These are phyloP conservation scores for Metschnikowia arizonensis DNA, from an alignment of 805 yeast species.

Conservation along the genomic window DNA sequence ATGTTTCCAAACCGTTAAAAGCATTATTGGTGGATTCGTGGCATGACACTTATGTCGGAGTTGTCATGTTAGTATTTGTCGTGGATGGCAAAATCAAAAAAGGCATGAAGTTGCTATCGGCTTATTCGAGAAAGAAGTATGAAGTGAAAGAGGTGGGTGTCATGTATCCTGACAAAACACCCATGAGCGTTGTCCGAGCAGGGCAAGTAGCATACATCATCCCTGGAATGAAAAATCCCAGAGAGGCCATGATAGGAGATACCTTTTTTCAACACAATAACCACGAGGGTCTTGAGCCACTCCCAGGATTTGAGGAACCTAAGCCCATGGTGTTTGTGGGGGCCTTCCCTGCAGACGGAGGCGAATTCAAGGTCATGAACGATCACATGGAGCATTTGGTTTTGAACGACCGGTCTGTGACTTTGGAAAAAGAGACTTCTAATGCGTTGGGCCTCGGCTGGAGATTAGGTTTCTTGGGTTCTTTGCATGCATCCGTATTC, in stretches of 20 bases:
- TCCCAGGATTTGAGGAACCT: slow-evolving; percentile 94
- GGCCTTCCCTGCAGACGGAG: slow-evolving; percentile 94
- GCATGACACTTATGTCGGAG: slow-evolving; percentile 93
- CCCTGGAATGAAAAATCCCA: slow-evolving; percentile 89
- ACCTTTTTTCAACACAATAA: slow-evolving; percentile 67
- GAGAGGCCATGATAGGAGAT: slow-evolving; percentile 89
- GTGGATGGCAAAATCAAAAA: slow-evolving; percentile 77
- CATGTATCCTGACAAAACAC: slow-evolving; percentile 84
- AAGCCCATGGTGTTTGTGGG: slow-evolving; percentile 99
- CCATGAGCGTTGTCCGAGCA: slow-evolving; percentile 62
- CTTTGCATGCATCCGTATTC: slow-evolving; percentile 92
- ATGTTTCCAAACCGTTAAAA: slow-evolving; percentile 48
- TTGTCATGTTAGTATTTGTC: slow-evolving; percentile 74
- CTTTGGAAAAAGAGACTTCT: slow-evolving; percentile 84
- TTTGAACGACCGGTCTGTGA: slow-evolving; percentile 86
- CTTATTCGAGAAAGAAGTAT: slow-evolving; percentile 69
- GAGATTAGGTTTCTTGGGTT: slow-evolving; percentile 93
- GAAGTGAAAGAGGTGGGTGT: slow-evolving; percentile 93
- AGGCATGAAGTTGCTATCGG: slow-evolving; percentile 74
- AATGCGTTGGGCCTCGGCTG: slow-evolving; percentile 96
- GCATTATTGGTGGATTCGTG: slow-evolving; percentile 93
- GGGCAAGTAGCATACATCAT: slow-evolving; percentile 95
- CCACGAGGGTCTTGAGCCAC: slow-evolving; percentile 57
- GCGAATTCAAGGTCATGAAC: slow-evolving; percentile 82
- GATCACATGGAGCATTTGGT: slow-evolving; percentile 87